Conservation (phyloP, 2,329 filamentous ascomycete species). For the Colletotrichum plurivorum region DNA sequence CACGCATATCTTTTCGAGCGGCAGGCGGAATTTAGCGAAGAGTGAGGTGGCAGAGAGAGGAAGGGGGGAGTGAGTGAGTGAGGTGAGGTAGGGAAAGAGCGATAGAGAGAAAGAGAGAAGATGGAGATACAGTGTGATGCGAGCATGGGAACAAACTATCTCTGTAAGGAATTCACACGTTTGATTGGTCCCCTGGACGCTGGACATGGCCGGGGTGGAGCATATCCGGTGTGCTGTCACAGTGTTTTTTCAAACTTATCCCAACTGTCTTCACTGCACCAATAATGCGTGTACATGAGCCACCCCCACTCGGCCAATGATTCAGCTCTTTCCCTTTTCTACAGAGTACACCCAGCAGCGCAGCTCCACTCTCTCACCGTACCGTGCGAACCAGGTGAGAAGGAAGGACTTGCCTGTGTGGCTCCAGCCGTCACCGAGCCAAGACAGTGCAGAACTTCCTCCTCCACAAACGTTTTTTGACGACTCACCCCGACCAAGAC, state of each 20-base stretch:
- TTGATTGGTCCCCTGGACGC: background rate
- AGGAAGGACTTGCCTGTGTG: background rate
- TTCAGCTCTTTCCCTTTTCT: background rate
- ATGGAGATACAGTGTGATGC: background rate
- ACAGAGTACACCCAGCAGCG: background rate
- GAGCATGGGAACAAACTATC: background rate
- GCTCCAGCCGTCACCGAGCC: background rate
- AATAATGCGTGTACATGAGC: conserved; percentile 8
- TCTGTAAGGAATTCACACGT: background rate
- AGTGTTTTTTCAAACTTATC: background rate
- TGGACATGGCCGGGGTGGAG: background rate
- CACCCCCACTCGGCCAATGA: conserved; percentile 20
- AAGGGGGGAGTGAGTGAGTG: no score
- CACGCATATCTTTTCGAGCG: no score
- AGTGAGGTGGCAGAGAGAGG: background rate
- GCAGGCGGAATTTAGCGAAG: background rate
- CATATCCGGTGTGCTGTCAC: background rate
- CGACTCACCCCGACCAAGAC: conserved; percentile 12
- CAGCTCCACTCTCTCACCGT: conserved; percentile 34
- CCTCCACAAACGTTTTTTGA: conserved; percentile 15
- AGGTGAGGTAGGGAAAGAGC: background rate
- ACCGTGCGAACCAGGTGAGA: conserved; percentile 20
- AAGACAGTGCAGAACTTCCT: conserved; percentile 25
- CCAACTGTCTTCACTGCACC: background rate
- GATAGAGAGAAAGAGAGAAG: background rate